Base-by-base conservation (phyloP, 805 yeast species). In the Teunomyces funiuensis region DNA sequence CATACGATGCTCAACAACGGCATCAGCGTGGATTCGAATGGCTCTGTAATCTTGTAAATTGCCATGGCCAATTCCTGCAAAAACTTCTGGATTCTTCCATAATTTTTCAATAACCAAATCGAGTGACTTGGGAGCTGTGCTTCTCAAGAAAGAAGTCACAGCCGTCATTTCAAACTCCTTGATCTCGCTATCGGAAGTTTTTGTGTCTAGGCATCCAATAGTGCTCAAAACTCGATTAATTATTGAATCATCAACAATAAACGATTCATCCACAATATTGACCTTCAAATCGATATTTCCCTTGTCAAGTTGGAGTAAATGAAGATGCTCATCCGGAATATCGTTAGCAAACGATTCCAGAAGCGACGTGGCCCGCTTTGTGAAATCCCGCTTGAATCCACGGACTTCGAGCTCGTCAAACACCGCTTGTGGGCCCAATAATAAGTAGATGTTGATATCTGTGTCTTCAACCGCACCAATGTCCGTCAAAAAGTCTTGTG, bases 1-100 rank as follows among this genome's bases (percentile, higher is more conserved):
- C 36, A 80, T 55, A 5, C 67, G 50, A 56, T 80, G 85, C 41
- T 77, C 78, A 9, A 61, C 62, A 17, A 80, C 71, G 16, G 72
- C 78, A 25, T 63, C 65, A 1, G 75, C 75, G 43, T 55, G 53
- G 5, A 67, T 17, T 4, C 61, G 48, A 15, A 72, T 38, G 10
- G 45, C 54, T 0, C 44, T 28, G 14, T 22, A 26, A 2, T 28
- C 10, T 37, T 19, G 18, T 6, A 45, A 33, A 4, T 36, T 26
- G 9, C 37, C 26, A 23, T 28, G 25, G 4, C 44, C 38, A 16
- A 45, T n/a, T n/a, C 31, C 8, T 2, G 25, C 15, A 27, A 44
- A 45, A n/a, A 23, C 20, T 9, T 39, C 28, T 8, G 49, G 27
- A n/a, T 50, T 29, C n/a, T 39, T 36, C 15, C 63, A 28, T 18